phyloP scores from a whole-genome alignment of 257 asterid genomes.

The Craterostigma plantagineum region DNA sequence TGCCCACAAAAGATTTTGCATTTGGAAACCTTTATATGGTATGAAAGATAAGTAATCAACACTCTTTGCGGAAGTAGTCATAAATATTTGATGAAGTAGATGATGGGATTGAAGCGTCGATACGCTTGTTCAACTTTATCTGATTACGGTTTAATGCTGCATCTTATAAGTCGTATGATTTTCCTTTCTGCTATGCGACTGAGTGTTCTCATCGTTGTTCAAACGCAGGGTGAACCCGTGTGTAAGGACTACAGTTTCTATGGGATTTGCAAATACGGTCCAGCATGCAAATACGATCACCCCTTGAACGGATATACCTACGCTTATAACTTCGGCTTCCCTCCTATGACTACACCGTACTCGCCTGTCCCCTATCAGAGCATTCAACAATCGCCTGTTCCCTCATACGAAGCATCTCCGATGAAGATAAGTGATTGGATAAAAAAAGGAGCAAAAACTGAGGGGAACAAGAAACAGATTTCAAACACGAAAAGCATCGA shows the following conservation, averaged over 20 bases:
- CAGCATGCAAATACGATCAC: slow-evolving; percentile 44
- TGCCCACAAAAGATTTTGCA: no score
- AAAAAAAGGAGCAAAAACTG: slow-evolving; percentile 19
- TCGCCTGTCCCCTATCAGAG: slow-evolving; percentile 14
- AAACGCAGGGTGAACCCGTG: slow-evolving; percentile 38
- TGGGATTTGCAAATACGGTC: slow-evolving; percentile 54
- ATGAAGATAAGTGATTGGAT: slow-evolving; percentile 21
- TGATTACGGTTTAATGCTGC: no score
- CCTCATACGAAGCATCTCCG: slow-evolving; percentile 14
- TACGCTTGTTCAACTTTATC: no score
- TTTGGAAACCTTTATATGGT: no score
- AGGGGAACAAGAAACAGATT: slow-evolving; percentile 12
- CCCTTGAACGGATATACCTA: slow-evolving; percentile 38
- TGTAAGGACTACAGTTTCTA: slow-evolving; percentile 29
- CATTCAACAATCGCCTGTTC: slow-evolving; percentile 3
- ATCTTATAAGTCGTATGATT: not conserved
- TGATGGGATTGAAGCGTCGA: no score
- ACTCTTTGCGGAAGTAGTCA: no score
- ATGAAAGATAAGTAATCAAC: no score
- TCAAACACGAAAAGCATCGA: slow-evolving; percentile 10
- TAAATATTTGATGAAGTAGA: not conserved
- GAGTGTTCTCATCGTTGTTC: not conserved
- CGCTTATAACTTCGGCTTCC: slow-evolving; percentile 15
- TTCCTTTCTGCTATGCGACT: not conserved
- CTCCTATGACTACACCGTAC: slow-evolving; percentile 20